Evolutionary conservation across 2,329 filamentous ascomycete genomes (phyloP), one percentile per base, ranked within the genome.

Genomic region (Magnaporthales sp.): DNA sequence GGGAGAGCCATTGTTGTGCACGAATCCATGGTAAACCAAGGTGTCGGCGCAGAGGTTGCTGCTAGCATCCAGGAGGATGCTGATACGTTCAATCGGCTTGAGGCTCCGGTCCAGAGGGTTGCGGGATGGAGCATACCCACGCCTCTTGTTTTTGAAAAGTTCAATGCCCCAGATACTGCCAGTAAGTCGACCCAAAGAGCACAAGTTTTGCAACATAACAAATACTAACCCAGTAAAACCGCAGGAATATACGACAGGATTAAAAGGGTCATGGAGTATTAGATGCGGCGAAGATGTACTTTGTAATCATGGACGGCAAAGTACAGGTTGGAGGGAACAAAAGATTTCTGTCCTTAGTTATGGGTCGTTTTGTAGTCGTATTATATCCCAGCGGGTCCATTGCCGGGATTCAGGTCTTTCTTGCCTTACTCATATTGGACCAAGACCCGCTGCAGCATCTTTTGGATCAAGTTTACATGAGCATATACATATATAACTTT

Each of bases 121-220:
- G 91, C 91, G 3, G 93, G 93, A n/a, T 96, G 91, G 91, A 92
- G 89, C 74, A 93, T 91, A 65, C 93, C 94, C 75, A 89, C 88
- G 32, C 90, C 92, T 0, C 77, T 97, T 73, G 76, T 89, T 46
- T 97, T 87, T 77, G 93, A 97, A 77, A 87, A 84, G 74, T 91
- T 92, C 70, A 89, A 93, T 74, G 81, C 96, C 66, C 93, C 93
- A 0, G 93, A 97, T 78, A 89, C 96, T 72, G 86, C 91, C 15
- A 88, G 93, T 96, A 80, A 88, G 92, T 90, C 15, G 29, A 22
- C 1, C 60, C 58, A 61, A 27, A 13, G n/a, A 38, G 13, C 24
- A 10, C 7, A 58, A 19, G 60, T 46, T 60, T 30, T 9, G 13
- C 66, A 31, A 15, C 54, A 26, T 3, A 24, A 24, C 54, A 58